Conservation (phyloP, 495 filamentous ascomycete genomes). For the Tirmania nivea region DNA sequence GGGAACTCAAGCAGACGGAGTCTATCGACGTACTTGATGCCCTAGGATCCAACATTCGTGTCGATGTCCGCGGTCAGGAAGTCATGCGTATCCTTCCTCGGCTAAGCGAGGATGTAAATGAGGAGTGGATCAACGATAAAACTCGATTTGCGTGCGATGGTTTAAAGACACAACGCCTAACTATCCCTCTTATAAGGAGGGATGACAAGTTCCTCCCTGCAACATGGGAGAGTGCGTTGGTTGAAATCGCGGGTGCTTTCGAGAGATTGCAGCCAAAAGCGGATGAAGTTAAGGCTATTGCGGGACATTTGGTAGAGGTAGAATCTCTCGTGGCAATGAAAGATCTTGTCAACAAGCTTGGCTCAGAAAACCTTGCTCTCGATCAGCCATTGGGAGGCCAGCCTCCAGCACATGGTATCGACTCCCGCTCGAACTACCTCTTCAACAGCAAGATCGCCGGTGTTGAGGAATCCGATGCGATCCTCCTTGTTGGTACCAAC, state of each 20-base stretch:
- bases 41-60: constrained; percentile 78
- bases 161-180: constrained; percentile 82
- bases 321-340: constrained; percentile 93
- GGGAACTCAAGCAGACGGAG: constrained; percentile 85
- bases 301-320: constrained; percentile 71
- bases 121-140: constrained; percentile 99
- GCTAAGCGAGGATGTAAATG: constrained; percentile 92
- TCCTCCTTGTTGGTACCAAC: constrained; percentile 86
- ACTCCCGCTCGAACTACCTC: constrained; percentile 79
- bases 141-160: constrained; percentile 91
- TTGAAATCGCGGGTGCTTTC: constrained; percentile 59
- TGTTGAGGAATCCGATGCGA: constrained; percentile 79
- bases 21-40: constrained; percentile 87
- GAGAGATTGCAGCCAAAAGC: constrained; percentile 52
- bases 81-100: constrained; percentile 86
- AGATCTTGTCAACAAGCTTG: constrained; percentile 84
- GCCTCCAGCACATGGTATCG: constrained; percentile 78
- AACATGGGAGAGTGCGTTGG: constrained; percentile 82
- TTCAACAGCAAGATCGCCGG: constrained; percentile 91
- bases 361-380: constrained; percentile 83
- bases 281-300: constrained; percentile 89
- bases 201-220: constrained; percentile 74
- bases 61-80: constrained; percentile 82
- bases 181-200: constrained; percentile 70
- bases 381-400: constrained; percentile 68